Evolutionary conservation across 2,329 filamentous ascomycete genomes (phyloP).

Genomic region (Kalmusia sp.): DNA sequence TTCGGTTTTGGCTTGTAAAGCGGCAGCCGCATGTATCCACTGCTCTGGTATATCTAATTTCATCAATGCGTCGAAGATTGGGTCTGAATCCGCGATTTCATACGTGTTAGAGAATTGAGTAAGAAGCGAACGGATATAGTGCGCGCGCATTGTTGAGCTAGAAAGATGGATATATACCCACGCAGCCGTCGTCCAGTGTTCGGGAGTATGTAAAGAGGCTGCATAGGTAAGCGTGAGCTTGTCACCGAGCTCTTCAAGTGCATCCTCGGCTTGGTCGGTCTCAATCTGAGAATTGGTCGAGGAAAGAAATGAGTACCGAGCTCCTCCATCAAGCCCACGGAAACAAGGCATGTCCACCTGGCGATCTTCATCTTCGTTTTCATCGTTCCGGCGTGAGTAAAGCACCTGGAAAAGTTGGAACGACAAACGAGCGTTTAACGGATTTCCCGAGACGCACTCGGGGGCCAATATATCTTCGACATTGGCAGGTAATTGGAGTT

Average conservation of each 20-base stretch:
- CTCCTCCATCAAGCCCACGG: constrained; percentile 21
- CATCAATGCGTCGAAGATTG: constrained; percentile 66
- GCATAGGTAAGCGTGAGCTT: constrained; percentile 60
- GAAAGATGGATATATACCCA: constrained; percentile 83
- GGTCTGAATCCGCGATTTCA: constrained; percentile 62
- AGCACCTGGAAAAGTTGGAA: constrained; percentile 81
- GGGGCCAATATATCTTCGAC: constrained; percentile 77
- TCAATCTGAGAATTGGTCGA: constrained; percentile 33
- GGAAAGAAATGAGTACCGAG: constrained; percentile 36
- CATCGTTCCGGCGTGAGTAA: constrained; percentile 37
- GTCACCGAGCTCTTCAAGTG: constrained; percentile 65
- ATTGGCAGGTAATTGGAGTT: constrained; percentile 48
- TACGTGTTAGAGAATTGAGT: constrained; percentile 69
- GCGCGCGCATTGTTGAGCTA: constrained; percentile 67
- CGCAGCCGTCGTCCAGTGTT: constrained; percentile 59
- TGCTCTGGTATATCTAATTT: constrained; percentile 73
- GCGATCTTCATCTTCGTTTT: constrained; percentile 31
- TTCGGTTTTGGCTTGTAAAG: constrained; percentile 78
- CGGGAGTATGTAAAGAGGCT: constrained; percentile 41
- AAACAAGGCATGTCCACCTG: constrained; percentile 40
- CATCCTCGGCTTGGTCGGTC: constrained; percentile 60
- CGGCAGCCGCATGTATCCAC: constrained; percentile 90
- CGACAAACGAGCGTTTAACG: constrained; percentile 75
- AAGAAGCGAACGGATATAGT: constrained; percentile 72
- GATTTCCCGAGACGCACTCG: constrained; percentile 76